Base-by-base conservation (phyloP, 108 stramenopile species). In the Pseudonitzschia pungens region DNA sequence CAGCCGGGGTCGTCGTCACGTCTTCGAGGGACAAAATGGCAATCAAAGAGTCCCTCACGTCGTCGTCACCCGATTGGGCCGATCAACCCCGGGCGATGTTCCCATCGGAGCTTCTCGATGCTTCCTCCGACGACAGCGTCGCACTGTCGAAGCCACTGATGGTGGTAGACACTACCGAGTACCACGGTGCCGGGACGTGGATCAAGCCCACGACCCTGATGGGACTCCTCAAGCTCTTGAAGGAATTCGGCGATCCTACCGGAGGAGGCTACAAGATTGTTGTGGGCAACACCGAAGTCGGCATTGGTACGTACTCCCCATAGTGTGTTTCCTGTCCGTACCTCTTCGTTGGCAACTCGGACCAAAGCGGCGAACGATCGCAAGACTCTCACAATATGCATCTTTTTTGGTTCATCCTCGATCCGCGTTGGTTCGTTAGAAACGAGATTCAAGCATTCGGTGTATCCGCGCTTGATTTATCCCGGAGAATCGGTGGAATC, bases 271-370 rank as follows among this genome's bases (percentile, higher is more conserved):
- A 92, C 68, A 95, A 92, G 72, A 84, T 98, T 72, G 92, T 98
- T 26, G 92, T 93, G 22, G 97, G 97, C 11, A 98, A 98, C 72
- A 98, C 96, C 0, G 95, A 97, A 83, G 96, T 98, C 59, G 93
- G 94, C 11, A 93, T 93, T 73, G 83, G 85, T 80, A 68, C 62
- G 82, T 70, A 14, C 16, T 48, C 7, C 2, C 45, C 45, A 5
- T 16, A 20, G 5, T 36, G 64, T 32, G 26, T 1, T 18, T 68
- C 31, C 15, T 50, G 32, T 65, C 36, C 6, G 36, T 5, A 36
- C 36, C 36, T 36, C 36, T 2, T 36, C 4, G 36, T 6, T 6
- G 4, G 6, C 36, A 36, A 36, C 36, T 36, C 36, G 6, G 36
- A 36, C 6, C 36, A 36, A n/a, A n/a, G 36, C 6, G 36, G 6